Base-by-base conservation (phyloP, 345 rosid genomes). In the Populus alba region DNA sequence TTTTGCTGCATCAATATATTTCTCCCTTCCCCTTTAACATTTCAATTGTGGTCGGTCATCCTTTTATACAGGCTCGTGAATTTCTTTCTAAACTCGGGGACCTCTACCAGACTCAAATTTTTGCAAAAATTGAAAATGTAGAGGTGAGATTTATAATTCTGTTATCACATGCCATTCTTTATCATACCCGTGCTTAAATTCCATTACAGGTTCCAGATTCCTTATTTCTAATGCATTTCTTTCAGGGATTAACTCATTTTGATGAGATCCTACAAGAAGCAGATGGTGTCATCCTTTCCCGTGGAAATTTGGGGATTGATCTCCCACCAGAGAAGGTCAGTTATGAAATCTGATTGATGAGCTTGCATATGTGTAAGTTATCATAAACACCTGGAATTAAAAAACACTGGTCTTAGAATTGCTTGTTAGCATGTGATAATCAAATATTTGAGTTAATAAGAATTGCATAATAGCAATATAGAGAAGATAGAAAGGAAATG, bases 221-320 rank as follows among this genome's bases (percentile, higher is more conserved):
- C 63, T 67, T 55, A n/a, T 68, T 53, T 62, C 35, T 70, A 53
- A 47, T 75, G 25, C 72, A 11, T 59, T 66, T 49, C 47, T 75
- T 68, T 11, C 72, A 91, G 95, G 93, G 93, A 29, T 55, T 90
- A 79, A 81, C 45, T 63, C 91, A 91, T 84, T 91, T 91, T 82
- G 91, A 91, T 83, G 95, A 91, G 85, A 90, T 91, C 71, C 82
- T 91, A 43, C 87, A 79, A 72, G 93, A 88, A 84, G 92, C 93
- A 47, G 90, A 91, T 84, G 95, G 93, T 66, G 75, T 91, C 81
- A 88, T 91, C 62, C 61, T 91, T 75, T 84, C 95, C 38, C 91
- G 93, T 20, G 95, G 95, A 80, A 91, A 88, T 82, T 81, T 91
- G 84, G 93, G 95, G 39, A 82, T 91, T 75, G 95, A 91, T 86